phyloP scores from a whole-genome alignment of 192 early-diverging fungal genomes.

The Mortierella claussenii region DNA sequence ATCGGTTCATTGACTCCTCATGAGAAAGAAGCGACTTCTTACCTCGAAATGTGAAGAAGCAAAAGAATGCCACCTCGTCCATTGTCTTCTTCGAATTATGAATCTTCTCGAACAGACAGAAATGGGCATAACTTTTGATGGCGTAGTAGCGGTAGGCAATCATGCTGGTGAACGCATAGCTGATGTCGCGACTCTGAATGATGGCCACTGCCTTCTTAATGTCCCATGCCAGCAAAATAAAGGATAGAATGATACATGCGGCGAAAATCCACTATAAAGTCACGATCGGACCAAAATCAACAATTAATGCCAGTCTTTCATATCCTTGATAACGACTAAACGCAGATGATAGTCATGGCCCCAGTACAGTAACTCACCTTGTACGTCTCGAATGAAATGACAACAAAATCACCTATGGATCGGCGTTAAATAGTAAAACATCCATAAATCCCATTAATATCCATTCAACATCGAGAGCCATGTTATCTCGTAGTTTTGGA shows the following conservation, averaged over 20 bases:
- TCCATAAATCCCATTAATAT: no score
- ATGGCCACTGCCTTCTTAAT: conserved; percentile 74
- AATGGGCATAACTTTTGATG: conserved; percentile 81
- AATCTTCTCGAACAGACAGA: conserved; percentile 82
- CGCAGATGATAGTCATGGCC: no score
- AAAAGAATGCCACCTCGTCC: conserved; percentile 82
- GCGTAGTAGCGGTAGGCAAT: conserved; percentile 83
- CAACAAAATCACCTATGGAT: no score
- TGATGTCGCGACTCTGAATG: conserved; percentile 77
- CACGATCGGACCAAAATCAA: background rate
- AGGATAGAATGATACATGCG: conserved; percentile 78
- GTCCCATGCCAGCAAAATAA: conserved; percentile 76
- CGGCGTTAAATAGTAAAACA: no score
- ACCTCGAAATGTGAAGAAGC: conserved; percentile 87
- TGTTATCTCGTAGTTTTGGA: background rate
- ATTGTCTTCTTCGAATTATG: conserved; percentile 66
- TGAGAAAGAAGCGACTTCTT: no score
- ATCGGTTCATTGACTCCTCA: no score
- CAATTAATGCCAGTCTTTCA: no score
- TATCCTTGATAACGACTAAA: no score
- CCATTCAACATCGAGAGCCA: no score
- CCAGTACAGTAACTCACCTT: conserved; percentile 12
- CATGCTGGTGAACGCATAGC: conserved; percentile 77
- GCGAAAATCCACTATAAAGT: conserved; percentile 58
- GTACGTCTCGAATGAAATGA: conserved; percentile 38